A percentile compares a stretch with the other conserved stretches of the same genome.
phyloP scores from a whole-genome alignment of 306 rosid genomes.

The Canavalia gladiata region DNA sequence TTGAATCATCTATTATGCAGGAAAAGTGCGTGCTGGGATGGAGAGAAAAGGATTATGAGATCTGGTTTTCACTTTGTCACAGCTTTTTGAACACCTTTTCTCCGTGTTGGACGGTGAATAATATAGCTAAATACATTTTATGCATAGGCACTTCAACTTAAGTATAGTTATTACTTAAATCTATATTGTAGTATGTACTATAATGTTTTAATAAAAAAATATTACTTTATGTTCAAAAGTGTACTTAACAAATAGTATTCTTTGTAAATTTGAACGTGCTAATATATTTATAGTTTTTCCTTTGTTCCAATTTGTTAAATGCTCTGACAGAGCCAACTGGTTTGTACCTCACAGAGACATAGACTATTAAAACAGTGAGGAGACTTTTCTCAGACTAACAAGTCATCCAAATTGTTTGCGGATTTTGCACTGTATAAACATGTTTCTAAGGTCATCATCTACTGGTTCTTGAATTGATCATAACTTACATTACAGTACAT shows the following conservation, averaged over 20 bases:
- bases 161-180: too few relatives aligned
- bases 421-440: neutral
- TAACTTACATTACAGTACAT: too few relatives aligned
- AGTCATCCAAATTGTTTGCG: conserved; percentile 14
- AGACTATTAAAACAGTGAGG: conserved; percentile 30
- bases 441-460: neutral
- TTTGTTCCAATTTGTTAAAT: conserved; percentile 40
- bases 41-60: neutral
- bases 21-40: neutral
- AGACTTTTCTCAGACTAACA: conserved; percentile 30
- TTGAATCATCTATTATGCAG: neutral
- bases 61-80: neutral
- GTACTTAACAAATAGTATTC: too few relatives aligned
- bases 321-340: conserved; percentile 39
- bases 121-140: too few relatives aligned
- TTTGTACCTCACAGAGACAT: conserved; percentile 13
- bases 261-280: too few relatives aligned
- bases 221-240: too few relatives aligned
- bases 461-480: too few relatives aligned
- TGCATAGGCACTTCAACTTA: too few relatives aligned
- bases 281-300: too few relatives aligned
- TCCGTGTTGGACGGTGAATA: neutral
- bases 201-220: too few relatives aligned
- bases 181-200: too few relatives aligned
- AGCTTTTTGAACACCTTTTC: neutral